Evolutionary conservation across 495 filamentous ascomycete genomes (phyloP).

Genomic region (Podospora bellae-mahoneyi): DNA sequence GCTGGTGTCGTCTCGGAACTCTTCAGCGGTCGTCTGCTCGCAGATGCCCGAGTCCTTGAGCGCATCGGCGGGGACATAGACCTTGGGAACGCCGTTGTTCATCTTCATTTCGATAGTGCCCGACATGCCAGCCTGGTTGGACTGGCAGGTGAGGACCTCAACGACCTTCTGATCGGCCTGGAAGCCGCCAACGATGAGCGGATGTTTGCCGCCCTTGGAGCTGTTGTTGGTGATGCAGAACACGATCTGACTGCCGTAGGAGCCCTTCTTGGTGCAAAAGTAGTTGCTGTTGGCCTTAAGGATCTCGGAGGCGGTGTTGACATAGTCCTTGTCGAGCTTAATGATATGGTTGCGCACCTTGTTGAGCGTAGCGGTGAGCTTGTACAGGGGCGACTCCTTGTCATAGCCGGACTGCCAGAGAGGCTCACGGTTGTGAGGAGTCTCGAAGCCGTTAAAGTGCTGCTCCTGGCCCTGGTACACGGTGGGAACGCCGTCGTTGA

Average conservation of each 20-base stretch:
- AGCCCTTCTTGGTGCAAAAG: slow-evolving; percentile 65
- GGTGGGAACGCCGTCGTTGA: slow-evolving; percentile 55
- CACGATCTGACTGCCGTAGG: slow-evolving; percentile 48
- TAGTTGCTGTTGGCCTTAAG: slow-evolving; percentile 54
- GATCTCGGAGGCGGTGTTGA: slow-evolving; percentile 52
- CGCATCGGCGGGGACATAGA: slow-evolving; percentile 17
- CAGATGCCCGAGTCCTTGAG: slow-evolving; percentile 29
- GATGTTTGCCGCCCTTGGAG: slow-evolving; percentile 20
- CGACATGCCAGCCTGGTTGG: slow-evolving; percentile 23
- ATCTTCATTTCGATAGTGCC: slow-evolving; percentile 27
- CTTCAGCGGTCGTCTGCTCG: slow-evolving; percentile 19
- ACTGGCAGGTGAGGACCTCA: slow-evolving; percentile 29
- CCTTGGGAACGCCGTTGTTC: slow-evolving; percentile 29
- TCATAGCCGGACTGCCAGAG: slow-evolving; percentile 66
- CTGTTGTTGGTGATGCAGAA: slow-evolving; percentile 36
- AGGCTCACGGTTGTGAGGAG: slow-evolving; percentile 69
- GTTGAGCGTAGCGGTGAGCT: slow-evolving; percentile 55
- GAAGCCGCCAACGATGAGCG: slow-evolving; percentile 26
- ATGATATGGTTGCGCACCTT: slow-evolving; percentile 59
- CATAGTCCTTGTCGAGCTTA: slow-evolving; percentile 41
- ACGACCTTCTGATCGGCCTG: slow-evolving; percentile 27
- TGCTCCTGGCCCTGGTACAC: slow-evolving; percentile 66
- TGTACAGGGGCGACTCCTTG: slow-evolving; percentile 57
- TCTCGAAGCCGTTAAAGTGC: slow-evolving; percentile 56
- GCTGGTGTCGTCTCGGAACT: slow-evolving; percentile 12